Percentiles rank a stretch among this genome's conserved stretches.
phyloP scores from a whole-genome alignment of 2,329 filamentous ascomycete genomes.

The Alternaria sp. region DNA sequence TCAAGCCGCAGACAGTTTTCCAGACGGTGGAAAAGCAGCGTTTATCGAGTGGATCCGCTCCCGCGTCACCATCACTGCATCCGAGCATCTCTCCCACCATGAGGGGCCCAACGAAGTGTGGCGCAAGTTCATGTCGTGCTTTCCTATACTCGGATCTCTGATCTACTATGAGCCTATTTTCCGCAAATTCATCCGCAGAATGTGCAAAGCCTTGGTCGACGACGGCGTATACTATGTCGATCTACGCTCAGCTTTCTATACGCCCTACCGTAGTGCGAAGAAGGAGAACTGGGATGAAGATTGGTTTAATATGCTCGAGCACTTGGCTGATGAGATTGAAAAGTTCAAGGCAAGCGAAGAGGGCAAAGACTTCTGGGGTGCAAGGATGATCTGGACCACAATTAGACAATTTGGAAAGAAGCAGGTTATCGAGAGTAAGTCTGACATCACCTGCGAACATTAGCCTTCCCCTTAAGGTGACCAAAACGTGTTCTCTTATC shows the following conservation, averaged over 20 bases:
- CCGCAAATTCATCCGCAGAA: constrained; percentile 73
- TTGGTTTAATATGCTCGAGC: constrained; percentile 73
- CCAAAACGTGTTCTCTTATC: neutral
- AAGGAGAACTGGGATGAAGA: constrained; percentile 71
- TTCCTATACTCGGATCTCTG: constrained; percentile 75
- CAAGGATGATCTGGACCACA: constrained; percentile 84
- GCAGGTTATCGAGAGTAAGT: constrained; percentile 69
- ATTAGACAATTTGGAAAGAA: constrained; percentile 71
- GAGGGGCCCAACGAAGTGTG: constrained; percentile 86
- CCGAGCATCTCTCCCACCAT: constrained; percentile 80
- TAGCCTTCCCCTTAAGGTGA: neutral
- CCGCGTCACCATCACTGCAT: constrained; percentile 74
- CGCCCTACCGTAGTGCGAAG: constrained; percentile 72
- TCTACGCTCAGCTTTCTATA: constrained; percentile 76
- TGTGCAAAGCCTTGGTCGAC: constrained; percentile 75
- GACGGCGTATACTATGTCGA: constrained; percentile 90
- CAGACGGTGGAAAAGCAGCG: constrained; percentile 71
- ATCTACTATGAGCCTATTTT: constrained; percentile 93
- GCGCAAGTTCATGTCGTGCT: constrained; percentile 80
- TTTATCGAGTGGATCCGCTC: constrained; percentile 81
- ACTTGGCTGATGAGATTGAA: constrained; percentile 79
- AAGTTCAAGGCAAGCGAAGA: constrained; percentile 75
- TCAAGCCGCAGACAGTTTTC: constrained; percentile 75
- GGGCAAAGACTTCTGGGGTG: constrained; percentile 82
- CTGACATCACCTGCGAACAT: neutral